Base-by-base conservation (phyloP, 2,329 filamentous ascomycete species). In the Arthroderma sp. region DNA sequence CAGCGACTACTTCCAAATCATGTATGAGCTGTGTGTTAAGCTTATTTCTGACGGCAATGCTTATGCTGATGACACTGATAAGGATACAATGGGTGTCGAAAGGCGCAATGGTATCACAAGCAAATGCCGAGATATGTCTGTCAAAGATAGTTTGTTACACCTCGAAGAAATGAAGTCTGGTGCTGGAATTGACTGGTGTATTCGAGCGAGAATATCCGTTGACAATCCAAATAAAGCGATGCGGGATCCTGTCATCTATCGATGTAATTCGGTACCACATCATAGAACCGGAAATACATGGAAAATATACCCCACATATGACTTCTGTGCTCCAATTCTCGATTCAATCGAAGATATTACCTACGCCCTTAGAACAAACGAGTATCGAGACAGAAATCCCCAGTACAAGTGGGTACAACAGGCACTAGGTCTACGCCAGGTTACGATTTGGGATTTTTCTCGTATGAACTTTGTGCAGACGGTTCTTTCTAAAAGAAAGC, bases 241-340 rank as follows among this genome's bases (percentile, higher is more conserved):
- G 75, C 75, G 86, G 49, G 87, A 94, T 63, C 87, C 87, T 11
- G 85, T 94, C 64, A 87, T 94, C 61, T 94, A 93, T 71, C 79
- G 87, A 49, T 93, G 84, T 74, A 91, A 88, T 53, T 69, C 73
- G 4, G 60, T 71, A 47, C 58, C 65, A n/a, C 73, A 77, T 53
- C 73, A 76, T 56, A 68, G 73, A 42, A 75, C 73, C 4, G 72
- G 72, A 29, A 61, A 59, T 44, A 70, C 64, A 40, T 76, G 73
- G 71, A 76, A 76, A 56, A 69, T 74, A 52, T 77, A 77, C 56
- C 73, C 73, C 1, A 76, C 73, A 6, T 77, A 77, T 55, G 73
- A 77, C 57, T 75, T 75, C 56, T 73, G 71, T 53, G 75, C 71
- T 53, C 73, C 73, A 7, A 67, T 77, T 38, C 68, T 76, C 33